phyloP scores from a whole-genome alignment of 805 yeast species.

The Barnettozyma californica region DNA sequence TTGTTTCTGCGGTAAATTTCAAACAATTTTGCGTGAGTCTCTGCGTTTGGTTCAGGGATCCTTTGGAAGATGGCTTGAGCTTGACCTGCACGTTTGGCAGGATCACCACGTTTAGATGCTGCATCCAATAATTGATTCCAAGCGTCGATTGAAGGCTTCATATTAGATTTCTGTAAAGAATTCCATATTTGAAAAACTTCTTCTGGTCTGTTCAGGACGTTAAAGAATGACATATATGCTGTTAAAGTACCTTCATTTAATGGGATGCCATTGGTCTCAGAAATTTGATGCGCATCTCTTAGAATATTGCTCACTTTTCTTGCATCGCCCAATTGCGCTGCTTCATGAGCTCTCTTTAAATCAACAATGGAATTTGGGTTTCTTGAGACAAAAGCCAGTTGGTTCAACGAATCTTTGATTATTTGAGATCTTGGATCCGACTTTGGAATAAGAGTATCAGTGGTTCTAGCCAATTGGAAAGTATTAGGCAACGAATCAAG shows the following conservation, averaged over 20 bases:
- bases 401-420: conserved; percentile 7
- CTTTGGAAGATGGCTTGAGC: conserved; percentile 34
- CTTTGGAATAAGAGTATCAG: conserved; percentile 5
- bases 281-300: conserved; percentile 16
- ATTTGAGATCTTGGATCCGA: conserved; percentile 6
- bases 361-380: conserved; percentile 20
- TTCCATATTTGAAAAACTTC: conserved; percentile 46
- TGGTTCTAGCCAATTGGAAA: background rate
- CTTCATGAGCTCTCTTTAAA: conserved; percentile 15
- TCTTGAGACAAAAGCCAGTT: conserved; percentile 10
- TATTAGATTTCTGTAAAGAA: conserved; percentile 35
- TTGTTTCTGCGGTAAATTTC: conserved; percentile 44
- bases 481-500: conserved; percentile 8
- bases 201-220: conserved; percentile 30
- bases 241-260: conserved; percentile 38
- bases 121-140: conserved; percentile 60
- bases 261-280: conserved; percentile 27
- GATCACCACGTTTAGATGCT: conserved; percentile 28
- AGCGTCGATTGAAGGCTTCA: conserved; percentile 37
- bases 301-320: conserved; percentile 15
- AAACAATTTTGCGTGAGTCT: conserved; percentile 43
- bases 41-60: conserved; percentile 38
- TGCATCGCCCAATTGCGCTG: conserved; percentile 15
- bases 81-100: conserved; percentile 28
- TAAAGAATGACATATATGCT: conserved; percentile 42